These are phyloP conservation scores for Pterocarpus macrocarpus DNA, from an alignment of 306 rosid species.

Conservation along the genomic window DNA sequence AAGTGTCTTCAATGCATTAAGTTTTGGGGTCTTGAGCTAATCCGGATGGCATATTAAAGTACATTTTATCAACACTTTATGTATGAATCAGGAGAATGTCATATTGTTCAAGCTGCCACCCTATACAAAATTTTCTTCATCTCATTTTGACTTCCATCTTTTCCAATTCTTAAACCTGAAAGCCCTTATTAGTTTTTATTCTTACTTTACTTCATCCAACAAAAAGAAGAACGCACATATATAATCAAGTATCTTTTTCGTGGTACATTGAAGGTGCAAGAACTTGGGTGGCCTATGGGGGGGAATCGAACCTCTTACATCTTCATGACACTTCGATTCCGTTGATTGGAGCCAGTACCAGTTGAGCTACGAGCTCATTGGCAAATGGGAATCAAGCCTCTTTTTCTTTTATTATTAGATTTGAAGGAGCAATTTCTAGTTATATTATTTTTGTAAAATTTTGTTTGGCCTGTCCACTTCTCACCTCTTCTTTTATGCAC, in stretches of 20 bases:
- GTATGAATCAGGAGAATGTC: neutral
- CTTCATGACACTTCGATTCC: neutral
- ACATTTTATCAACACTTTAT: slow-evolving; percentile 12
- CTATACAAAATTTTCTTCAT: slow-evolving; percentile 2
- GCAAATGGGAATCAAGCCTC: neutral
- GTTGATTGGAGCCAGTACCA: neutral
- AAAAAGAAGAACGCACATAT: slow-evolving; percentile 2
- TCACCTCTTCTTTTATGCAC: neutral
- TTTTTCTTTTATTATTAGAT: neutral
- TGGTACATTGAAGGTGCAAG: neutral
- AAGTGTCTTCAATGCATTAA: slow-evolving; percentile 15
- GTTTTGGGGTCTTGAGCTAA: slow-evolving; percentile 30
- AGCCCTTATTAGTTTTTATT: slow-evolving; percentile 2
- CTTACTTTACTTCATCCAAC: neutral
- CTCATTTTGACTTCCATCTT: slow-evolving; percentile 16
- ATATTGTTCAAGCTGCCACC: slow-evolving; percentile 12
- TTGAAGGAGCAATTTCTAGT: neutral
- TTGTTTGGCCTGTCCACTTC: slow-evolving; percentile 1
- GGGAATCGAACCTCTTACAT: neutral
- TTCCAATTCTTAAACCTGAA: slow-evolving; percentile 8
- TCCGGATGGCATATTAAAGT: neutral
- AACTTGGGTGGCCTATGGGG: neutral
- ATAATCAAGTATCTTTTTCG: neutral
- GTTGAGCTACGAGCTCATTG: slow-evolving; percentile 9
- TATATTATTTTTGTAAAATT: neutral